Base-by-base conservation (phyloP, 2,329 filamentous ascomycete genomes). In the Aspergillus niger region DNA sequence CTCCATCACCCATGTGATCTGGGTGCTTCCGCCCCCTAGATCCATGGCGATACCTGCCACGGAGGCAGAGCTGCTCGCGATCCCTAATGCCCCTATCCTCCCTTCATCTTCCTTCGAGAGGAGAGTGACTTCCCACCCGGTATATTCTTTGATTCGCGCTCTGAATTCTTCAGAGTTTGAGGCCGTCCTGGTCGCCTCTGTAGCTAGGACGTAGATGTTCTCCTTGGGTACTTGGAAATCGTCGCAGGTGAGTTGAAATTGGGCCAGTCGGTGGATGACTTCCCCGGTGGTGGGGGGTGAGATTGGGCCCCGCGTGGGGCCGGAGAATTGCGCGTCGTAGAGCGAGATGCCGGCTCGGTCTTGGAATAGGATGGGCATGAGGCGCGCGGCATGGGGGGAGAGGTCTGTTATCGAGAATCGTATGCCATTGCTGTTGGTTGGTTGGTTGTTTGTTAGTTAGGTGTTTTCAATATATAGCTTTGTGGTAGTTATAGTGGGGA, bases 331-430 rank as follows among this genome's bases (percentile, higher is more conserved):
- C 0, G 91, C 91, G 71, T 97, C 92, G 77, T 95, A 96, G 10
- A 97, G 84, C 2, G 92, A 97, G 60, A 97, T 95, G 22, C 83
- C 85, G 8, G 87, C 89, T 5, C 93, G 88, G 68, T 92, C 87
- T 68, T 90, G 86, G 76, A 91, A 96, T 58, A 97, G 70, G 26
- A 90, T 93, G 17, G 84, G 87, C 44, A 97, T 83, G 24, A 92
- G 86, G 24, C 92, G 89, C 24, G 90, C 83, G 41, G 81, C 85
- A 3, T 87, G 85, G 22, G 89, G 88, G 3, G 87, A 84, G n/a
- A 96, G 83, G 66, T 92, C 88, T 8, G 92, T 91, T 70, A 97
- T 91, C 48, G 91, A 94, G 81, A 96, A 96, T 58, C 93, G 91
- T 69, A 97, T 94, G 69, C 92, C 93, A 80, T 97, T 97, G 81